Conservation (phyloP, 2,329 filamentous ascomycete genomes). For the Colletotrichum sidae region DNA sequence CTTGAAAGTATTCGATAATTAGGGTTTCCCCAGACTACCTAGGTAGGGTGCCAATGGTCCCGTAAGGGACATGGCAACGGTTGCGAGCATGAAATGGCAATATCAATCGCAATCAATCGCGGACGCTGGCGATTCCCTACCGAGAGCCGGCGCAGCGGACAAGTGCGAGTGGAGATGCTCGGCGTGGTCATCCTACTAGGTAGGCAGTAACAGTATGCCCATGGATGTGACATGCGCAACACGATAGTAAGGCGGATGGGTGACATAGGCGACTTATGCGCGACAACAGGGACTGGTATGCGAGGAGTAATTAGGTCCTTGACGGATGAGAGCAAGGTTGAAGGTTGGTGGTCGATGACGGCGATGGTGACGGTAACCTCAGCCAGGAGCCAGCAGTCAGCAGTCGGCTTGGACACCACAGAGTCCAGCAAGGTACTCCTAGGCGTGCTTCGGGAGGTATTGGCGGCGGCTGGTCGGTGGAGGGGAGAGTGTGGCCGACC, state of each 20-base stretch:
- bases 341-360: constrained; percentile 16
- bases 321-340: constrained; percentile 16
- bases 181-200: neutral
- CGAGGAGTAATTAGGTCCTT: constrained; percentile 1
- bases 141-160: constrained; percentile 6
- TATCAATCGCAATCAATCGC: constrained; percentile 32
- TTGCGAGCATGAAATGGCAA: constrained; percentile 32
- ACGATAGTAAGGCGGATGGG: constrained; percentile 1
- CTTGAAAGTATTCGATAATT: no score
- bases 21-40: no score
- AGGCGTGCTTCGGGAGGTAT: neutral
- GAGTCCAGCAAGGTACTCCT: neutral
- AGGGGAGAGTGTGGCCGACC: neutral
- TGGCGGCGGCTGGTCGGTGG: neutral
- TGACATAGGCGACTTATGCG: constrained; percentile 16
- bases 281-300: constrained; percentile 14
- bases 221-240: no score
- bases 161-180: constrained; percentile 8
- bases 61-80: constrained; percentile 11
- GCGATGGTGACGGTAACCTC: constrained; percentile 24
- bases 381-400: neutral
- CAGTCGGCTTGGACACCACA: neutral
- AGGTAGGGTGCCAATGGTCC: no score
- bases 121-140: constrained; percentile 16
- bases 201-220: no score